phyloP scores from a whole-genome alignment of 768 basidiomycete genomes.

The Auriscalpium vulgare region DNA sequence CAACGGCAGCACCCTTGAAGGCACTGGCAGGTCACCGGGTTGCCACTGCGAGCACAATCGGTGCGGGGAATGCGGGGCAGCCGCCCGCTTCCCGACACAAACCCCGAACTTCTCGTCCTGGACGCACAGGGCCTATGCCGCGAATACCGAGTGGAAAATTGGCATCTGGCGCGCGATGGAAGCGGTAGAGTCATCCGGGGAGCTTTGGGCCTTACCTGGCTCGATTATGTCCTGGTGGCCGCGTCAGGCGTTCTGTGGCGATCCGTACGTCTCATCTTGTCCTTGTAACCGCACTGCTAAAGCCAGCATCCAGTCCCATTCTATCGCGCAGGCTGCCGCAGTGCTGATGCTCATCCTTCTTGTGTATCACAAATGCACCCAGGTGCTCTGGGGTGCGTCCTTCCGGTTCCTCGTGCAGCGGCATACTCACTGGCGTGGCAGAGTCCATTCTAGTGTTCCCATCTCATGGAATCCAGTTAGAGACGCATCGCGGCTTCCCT shows the following conservation, averaged over 20 bases:
- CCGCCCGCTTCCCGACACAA: conserved; percentile 28
- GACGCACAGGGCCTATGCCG: conserved; percentile 34
- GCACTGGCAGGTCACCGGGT: no score
- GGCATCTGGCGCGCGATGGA: conserved; percentile 36
- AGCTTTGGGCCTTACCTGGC: conserved; percentile 27
- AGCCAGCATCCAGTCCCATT: background rate
- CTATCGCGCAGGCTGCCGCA: background rate
- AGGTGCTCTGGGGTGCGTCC: conserved; percentile 39
- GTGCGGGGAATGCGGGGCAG: conserved; percentile 27
- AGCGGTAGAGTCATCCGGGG: conserved; percentile 25
- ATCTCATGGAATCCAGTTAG: conserved; percentile 65
- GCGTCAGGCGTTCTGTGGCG: conserved; percentile 14
- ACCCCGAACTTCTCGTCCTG: conserved; percentile 47
- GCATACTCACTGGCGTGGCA: conserved; percentile 19
- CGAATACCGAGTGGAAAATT: conserved; percentile 57
- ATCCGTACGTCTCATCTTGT: conserved; percentile 5
- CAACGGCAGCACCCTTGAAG: no score
- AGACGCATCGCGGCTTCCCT: conserved; percentile 56
- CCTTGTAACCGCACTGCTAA: background rate
- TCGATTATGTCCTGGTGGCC: conserved; percentile 27
- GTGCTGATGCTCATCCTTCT: conserved; percentile 17
- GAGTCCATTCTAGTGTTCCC: conserved; percentile 67
- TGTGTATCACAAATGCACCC: conserved; percentile 31
- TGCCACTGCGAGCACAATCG: no score
- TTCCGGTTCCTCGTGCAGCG: background rate